These are phyloP conservation scores for Globisporangium carolinianum DNA, from an alignment of 352 stramenopile genomes.

Conservation along the genomic window DNA sequence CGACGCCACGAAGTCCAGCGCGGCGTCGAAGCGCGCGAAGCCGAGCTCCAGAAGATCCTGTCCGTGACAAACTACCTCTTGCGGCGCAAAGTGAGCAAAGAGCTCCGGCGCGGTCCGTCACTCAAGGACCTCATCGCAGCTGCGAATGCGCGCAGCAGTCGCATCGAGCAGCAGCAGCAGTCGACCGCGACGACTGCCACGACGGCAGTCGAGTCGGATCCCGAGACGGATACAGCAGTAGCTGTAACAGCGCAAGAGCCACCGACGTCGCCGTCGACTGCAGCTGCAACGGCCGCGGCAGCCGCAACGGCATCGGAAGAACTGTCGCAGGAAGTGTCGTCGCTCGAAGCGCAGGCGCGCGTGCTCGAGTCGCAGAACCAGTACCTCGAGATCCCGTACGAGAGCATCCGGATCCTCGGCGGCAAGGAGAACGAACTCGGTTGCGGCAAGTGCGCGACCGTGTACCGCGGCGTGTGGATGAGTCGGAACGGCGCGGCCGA, in stretches of 20 bases:
- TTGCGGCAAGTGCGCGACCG: slow-evolving; percentile 79
- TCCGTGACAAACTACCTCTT: slow-evolving; percentile 81
- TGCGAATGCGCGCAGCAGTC: slow-evolving; percentile 11
- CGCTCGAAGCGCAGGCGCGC: slow-evolving; percentile 69
- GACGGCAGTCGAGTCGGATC: not conserved
- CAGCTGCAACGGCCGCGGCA: slow-evolving; percentile 2
- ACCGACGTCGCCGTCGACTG: slow-evolving; percentile 20
- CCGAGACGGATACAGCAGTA: not conserved
- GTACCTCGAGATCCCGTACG: slow-evolving; percentile 84
- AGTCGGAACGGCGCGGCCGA: slow-evolving; percentile 76
- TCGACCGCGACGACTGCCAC: slow-evolving; percentile 1
- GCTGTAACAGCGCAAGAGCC: slow-evolving; percentile 32
- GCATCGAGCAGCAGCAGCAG: slow-evolving; percentile 1
- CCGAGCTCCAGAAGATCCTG: slow-evolving; percentile 76
- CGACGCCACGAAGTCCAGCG: slow-evolving; percentile 83
- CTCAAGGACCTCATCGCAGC: slow-evolving; percentile 15
- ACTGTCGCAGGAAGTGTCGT: slow-evolving; percentile 47
- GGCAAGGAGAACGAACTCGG: slow-evolving; percentile 86
- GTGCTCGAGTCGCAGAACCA: slow-evolving; percentile 83
- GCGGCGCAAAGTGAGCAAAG: slow-evolving; percentile 44
- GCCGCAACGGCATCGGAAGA: slow-evolving; percentile 35
- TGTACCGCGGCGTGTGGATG: slow-evolving; percentile 85
- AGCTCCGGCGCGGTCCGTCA: slow-evolving; percentile 17
- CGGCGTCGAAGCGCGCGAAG: slow-evolving; percentile 77
- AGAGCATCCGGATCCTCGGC: slow-evolving; percentile 81